These are phyloP conservation scores for Suillus weaverae DNA, from an alignment of 768 basidiomycete species.

Conservation along the genomic window DNA sequence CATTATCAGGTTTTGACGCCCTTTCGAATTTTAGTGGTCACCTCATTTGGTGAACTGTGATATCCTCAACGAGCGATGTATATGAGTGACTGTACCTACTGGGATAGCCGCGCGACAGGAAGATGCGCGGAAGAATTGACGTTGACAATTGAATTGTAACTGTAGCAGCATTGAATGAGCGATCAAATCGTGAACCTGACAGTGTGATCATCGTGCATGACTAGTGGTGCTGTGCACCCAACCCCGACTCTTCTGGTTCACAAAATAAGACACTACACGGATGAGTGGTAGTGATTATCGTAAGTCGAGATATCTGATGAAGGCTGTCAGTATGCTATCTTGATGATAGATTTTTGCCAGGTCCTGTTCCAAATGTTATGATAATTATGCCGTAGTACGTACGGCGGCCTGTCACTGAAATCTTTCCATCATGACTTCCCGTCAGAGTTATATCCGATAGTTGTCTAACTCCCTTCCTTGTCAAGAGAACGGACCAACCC, in stretches of 20 bases:
- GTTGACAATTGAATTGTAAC: not conserved
- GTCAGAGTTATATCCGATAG: too few relatives aligned
- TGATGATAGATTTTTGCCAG: too few relatives aligned
- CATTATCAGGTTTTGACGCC: not conserved
- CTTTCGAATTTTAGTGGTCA: constrained; percentile 22
- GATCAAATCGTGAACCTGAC: not conserved
- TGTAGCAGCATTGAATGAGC: not conserved
- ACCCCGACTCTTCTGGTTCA: not conserved
- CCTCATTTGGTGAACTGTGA: constrained; percentile 27
- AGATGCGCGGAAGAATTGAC: not conserved
- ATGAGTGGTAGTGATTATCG: not conserved
- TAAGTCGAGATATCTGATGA: not conserved
- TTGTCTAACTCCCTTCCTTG: too few relatives aligned
- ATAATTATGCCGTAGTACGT: too few relatives aligned
- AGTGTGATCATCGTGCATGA: not conserved
- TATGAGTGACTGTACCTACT: not conserved
- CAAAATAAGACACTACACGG: not conserved
- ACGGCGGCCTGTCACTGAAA: too few relatives aligned
- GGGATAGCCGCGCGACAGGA: not conserved
- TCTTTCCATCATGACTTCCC: too few relatives aligned
- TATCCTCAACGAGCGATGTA: not conserved
- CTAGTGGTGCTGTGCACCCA: not conserved
- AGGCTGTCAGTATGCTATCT: not conserved
- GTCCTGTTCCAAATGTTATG: too few relatives aligned
- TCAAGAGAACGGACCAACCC: too few relatives aligned